Base-by-base conservation (phyloP, 23 red algal species). In the Cyanidiococcus yangmingshanensis region DNA sequence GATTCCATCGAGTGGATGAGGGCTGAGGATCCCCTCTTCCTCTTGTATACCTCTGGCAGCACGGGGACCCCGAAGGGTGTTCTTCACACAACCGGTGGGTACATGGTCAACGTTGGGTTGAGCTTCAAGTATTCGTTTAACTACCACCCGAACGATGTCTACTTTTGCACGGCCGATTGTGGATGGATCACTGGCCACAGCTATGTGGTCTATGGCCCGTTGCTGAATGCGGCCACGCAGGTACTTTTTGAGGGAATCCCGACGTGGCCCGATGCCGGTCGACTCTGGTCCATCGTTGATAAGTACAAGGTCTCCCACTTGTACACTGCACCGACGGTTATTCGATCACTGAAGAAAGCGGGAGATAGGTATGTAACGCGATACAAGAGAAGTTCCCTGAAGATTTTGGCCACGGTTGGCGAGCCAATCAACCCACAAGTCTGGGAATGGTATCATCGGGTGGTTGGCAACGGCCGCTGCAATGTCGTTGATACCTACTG, bases 161-260 rank as follows among this genome's bases (percentile, higher is more conserved):
- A 90, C 59, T 98, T 98, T 59, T 98, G 88, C 51, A 98, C 94
- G 15, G 86, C 88, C 0, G 94, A 98, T 76, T 98, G 94, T 76
- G 94, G 94, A 25, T 98, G 94, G 94, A 98, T 98, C 75, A 98
- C 94, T 24, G 94, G 94, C 26, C 94, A 98, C 59, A 83, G 82
- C 16, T 98, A 98, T 84, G 87, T 91, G 16, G 89, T 88, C 0
- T 98, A 98, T 67, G 94, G 94, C 18, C 94, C 94, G 12, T 37
- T 98, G 63, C 82, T 98, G 2, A 98, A 98, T 54, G 86, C 81
- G 33, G 94, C 94, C 3, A 91, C 88, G 37, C 94, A 98, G 74
- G 94, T 98, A 21, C 27, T 98, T 0, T 91, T 91, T 51, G 94
- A 98, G 74, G 94, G 94, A 33, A 77, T 98, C 29, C 94, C 94